phyloP scores from a whole-genome alignment of 2,329 filamentous ascomycete genomes.

The Arthrobotrys sinensis region DNA sequence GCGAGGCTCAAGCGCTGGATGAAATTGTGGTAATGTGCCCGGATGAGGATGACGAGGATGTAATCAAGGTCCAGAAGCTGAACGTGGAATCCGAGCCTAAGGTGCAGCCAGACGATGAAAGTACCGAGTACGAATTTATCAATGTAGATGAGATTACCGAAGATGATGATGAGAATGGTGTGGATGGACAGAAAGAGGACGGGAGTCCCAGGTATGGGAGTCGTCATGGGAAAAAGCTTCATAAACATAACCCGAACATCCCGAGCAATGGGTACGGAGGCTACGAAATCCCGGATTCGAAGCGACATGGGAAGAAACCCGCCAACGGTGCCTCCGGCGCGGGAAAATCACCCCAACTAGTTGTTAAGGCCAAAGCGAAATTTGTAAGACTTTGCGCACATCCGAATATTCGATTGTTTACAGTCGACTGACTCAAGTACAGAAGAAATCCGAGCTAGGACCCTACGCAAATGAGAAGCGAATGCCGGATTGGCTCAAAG shows the following conservation, averaged over 20 bases:
- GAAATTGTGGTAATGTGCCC: conserved; percentile 24
- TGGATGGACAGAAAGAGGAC: not conserved
- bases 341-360: not conserved
- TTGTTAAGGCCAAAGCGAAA: conserved; percentile 13
- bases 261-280: conserved; percentile 33
- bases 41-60: conserved; percentile 43
- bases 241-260: conserved; percentile 26
- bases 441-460: conserved; percentile 76
- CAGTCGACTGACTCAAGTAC: conserved; percentile 19
- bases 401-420: too few species aligned
- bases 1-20: conserved; percentile 25
- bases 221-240: conserved; percentile 43
- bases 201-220: not conserved
- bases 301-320: conserved; percentile 1
- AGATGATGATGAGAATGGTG: conserved; percentile 27
- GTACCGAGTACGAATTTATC: conserved; percentile 51
- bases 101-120: conserved; percentile 24
- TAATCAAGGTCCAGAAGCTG: conserved; percentile 36
- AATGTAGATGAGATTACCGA: conserved; percentile 36
- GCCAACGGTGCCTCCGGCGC: not conserved
- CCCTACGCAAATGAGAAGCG: conserved; percentile 80
- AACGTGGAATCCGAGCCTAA: not conserved
- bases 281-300: conserved; percentile 22
- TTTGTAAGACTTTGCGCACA: conserved; percentile 30
- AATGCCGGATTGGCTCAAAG: conserved; percentile 80